Evolutionary conservation across 2,329 filamentous ascomycete genomes (phyloP), one percentile per base, ranked within the genome.

Genomic region (Alternaria incomplexa): DNA sequence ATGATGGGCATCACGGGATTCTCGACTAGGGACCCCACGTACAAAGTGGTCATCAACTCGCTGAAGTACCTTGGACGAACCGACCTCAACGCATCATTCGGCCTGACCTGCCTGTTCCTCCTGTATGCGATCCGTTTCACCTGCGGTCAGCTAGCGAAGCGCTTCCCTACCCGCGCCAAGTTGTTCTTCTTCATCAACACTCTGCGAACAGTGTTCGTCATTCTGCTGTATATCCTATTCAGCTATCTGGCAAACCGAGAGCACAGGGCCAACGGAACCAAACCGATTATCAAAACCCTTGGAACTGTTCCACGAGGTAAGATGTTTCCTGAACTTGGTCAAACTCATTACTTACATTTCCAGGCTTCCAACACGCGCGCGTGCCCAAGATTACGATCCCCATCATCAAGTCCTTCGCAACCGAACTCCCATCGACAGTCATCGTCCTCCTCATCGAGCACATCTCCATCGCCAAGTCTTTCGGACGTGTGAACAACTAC

Each of bases 391-490:
- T 98, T 61, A 89, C 91, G 66, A 80, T 80, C 0, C 80, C 85
- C 0, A 87, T 97, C 50, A 86, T 97, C 73, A 84, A 82, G 3
- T 82, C 88, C 1, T 93, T 97, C 74, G 85, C 87, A 1, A 83
- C 85, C 28, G 86, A 97, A 67, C 84, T 99, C 4, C 96, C 96
- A 0, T 92, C 92, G 7, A 90, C 91, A 1, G 90, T 97, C 58
- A 97, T 98, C 69, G 93, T 99, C 17, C 86, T 98, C 62, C 85
- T 99, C 30, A 96, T 98, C 67, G 96, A 99, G 81, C 95, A 99
- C 78, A 97, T 98, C 72, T 93, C 95, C 47, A 98, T 98, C 67
- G 93, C 94, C 22, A 99, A 98, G 80, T 97, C 94, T 0, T 98
- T 99, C 71, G 95, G 96, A 11, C 88, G 95, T 65, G 88, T 97